Percentiles rank a stretch among this genome's conserved stretches.
Conservation (phyloP, 495 filamentous ascomycete genomes). For the Hypomontagnella submonticulosa region DNA sequence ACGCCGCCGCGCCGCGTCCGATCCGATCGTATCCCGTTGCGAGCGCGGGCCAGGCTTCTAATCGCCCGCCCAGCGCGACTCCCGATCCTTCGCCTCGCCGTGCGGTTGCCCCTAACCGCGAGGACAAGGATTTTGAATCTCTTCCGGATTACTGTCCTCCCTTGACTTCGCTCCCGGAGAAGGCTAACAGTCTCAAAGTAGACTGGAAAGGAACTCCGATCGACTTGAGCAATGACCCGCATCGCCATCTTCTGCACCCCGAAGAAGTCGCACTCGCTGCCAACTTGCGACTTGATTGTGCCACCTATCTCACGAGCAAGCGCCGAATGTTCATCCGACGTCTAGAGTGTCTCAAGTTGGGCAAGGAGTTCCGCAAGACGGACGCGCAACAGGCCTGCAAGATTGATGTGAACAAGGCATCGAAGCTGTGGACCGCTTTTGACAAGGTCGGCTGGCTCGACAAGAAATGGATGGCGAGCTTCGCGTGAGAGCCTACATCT, state of each 20-base stretch:
- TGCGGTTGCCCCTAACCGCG: constrained; percentile 67
- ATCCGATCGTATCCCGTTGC: constrained; percentile 41
- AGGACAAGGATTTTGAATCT: constrained; percentile 87
- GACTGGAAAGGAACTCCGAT: constrained; percentile 88
- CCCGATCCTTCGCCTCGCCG: constrained; percentile 57
- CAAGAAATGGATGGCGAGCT: constrained; percentile 66
- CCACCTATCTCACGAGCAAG: constrained; percentile 95
- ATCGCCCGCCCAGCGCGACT: constrained; percentile 48
- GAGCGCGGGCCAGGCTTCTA: constrained; percentile 34
- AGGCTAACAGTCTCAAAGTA: constrained; percentile 76
- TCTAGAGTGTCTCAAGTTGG: constrained; percentile 71
- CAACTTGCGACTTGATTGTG: constrained; percentile 84
- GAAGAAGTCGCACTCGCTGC: constrained; percentile 83
- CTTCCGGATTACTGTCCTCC: constrained; percentile 84
- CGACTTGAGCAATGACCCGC: constrained; percentile 82
- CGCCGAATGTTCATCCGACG: constrained; percentile 88
- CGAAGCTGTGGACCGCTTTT: constrained; percentile 92
- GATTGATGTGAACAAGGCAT: constrained; percentile 99
- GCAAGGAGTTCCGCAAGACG: constrained; percentile 96
- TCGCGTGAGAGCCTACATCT: constrained; percentile 49
- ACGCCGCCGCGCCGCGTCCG: constrained; percentile 43
- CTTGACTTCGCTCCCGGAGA: constrained; percentile 67
- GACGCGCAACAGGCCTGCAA: constrained; percentile 96
- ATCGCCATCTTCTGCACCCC: constrained; percentile 78
- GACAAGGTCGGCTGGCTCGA: constrained; percentile 92